Evolutionary conservation across 306 rosid species (phyloP), one percentile per base, ranked within the genome.

Genomic region (Hippophae rhamnoides): DNA sequence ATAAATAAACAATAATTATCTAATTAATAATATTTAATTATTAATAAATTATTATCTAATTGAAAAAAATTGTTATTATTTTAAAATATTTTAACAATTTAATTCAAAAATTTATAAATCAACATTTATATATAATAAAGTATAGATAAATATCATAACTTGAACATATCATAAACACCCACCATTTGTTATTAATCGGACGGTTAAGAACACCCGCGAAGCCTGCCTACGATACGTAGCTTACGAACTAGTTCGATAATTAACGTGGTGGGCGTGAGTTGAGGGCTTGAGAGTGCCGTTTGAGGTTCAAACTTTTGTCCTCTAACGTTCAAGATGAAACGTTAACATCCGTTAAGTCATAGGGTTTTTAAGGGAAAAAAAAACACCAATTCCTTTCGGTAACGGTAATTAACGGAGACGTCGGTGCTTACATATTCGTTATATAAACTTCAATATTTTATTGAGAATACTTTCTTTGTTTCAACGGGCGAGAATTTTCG

Each of bases 401-500:
- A 87, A 85, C 96, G 90, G 89, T 58, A 60, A 51, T 67, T 80
- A 75, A 85, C 90, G 85, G 84, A 69, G 78, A 83, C 96, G 95
- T 87, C 88, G 87, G 96, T 80, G 86, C 76, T 53, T 31, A 62
- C 50, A 60, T 79, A 77, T 84, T 76, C 94, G 89, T 81, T 84
- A 68, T 72, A 69, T 58, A 58, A 69, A 13, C 65, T 18, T 18
- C 27, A 43, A 7, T 10, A 5, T 38, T 13, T 43, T 41, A 8
- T 41, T 57, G n/a, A 60, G 51, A 46, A 44, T 55, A 31, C 54
- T 45, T 57, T 47, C 7, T 54, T 58, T 57, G 87, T 83, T 87
- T 92, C 95, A 92, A 92, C 99, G 96, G 92, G 95, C 98, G 89
- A 87, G 80, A 89, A 76, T 83, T 92, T 87, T 85, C 90, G 92